phyloP scores from a whole-genome alignment of 768 basidiomycete species.

The Fibroporia radiculosa region DNA sequence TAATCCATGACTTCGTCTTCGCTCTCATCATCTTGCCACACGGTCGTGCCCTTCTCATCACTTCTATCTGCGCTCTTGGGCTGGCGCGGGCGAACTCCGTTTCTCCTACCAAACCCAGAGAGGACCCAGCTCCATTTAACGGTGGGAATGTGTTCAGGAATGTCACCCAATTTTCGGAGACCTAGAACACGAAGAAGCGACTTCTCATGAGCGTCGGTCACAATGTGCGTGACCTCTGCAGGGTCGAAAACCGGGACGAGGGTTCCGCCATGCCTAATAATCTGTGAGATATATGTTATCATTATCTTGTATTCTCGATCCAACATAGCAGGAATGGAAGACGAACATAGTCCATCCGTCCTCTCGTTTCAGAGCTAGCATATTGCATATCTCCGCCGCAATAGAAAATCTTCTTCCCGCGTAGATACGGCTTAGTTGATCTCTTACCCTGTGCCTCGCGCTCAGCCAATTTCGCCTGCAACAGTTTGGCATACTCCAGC shows the following conservation, averaged over 20 bases:
- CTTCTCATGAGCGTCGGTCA: conserved; percentile 31
- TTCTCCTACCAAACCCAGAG: conserved; percentile 26
- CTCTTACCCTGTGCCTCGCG: conserved; percentile 8
- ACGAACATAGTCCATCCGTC: conserved; percentile 56
- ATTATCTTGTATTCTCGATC: not conserved
- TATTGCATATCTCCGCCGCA: conserved; percentile 48
- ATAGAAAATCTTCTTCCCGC: conserved; percentile 51
- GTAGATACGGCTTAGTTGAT: conserved; percentile 28
- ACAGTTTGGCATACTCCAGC: conserved; percentile 44
- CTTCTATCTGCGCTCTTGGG: not conserved
- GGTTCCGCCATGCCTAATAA: conserved; percentile 55
- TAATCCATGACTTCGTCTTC: conserved; percentile 5
- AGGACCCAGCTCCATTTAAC: conserved; percentile 59
- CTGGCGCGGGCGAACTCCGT: conserved; percentile 12
- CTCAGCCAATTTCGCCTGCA: conserved; percentile 27
- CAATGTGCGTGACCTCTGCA: conserved; percentile 53
- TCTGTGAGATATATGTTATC: conserved; percentile 28
- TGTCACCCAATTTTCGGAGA: conserved; percentile 41
- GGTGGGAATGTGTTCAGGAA: conserved; percentile 59
- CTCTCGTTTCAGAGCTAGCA: conserved; percentile 43
- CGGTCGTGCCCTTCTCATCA: not conserved
- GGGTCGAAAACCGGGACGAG: conserved; percentile 54
- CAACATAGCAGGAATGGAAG: not conserved
- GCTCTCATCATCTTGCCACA: conserved; percentile 2
- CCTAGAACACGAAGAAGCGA: conserved; percentile 34